Conservation (phyloP, 1,284 basidiomycete genomes). For the Chiua sp. region DNA sequence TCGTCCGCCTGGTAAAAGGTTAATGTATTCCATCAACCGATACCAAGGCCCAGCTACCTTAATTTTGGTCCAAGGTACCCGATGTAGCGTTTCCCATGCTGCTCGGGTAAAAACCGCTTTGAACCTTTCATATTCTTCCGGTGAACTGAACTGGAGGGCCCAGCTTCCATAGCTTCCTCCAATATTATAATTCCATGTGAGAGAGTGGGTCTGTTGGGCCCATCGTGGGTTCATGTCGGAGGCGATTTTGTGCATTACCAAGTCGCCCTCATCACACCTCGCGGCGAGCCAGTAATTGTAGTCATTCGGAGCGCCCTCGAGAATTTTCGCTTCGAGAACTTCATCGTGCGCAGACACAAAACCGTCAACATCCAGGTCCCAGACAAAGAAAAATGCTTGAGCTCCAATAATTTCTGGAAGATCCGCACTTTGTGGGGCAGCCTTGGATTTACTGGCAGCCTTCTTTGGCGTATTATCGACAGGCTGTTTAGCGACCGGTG, state of each 20-base stretch:
- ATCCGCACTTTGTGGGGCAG: conserved; percentile 15
- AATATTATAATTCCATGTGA: conserved; percentile 85
- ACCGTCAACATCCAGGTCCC: conserved; percentile 71
- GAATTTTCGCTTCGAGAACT: conserved; percentile 72
- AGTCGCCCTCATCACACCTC: conserved; percentile 51
- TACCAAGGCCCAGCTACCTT: conserved; percentile 59
- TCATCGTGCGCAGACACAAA: conserved; percentile 73
- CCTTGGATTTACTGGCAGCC: conserved; percentile 13
- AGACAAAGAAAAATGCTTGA: conserved; percentile 69
- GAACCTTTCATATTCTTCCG: conserved; percentile 68
- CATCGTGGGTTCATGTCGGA: conserved; percentile 82
- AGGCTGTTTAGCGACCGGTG: conserved; percentile 12
- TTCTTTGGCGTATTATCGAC: conserved; percentile 19
- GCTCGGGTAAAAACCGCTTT: conserved; percentile 72
- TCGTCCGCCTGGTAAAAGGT: conserved; percentile 64
- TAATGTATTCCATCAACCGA: conserved; percentile 1
- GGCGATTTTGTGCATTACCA: conserved; percentile 66
- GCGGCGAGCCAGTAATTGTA: conserved; percentile 73
- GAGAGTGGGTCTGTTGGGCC: conserved; percentile 64
- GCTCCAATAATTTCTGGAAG: conserved; percentile 45
- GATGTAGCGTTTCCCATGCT: conserved; percentile 87
- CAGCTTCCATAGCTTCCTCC: conserved; percentile 78
- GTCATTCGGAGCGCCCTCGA: conserved; percentile 52
- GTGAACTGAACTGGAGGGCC: conserved; percentile 76
- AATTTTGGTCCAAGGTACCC: conserved; percentile 78